Evolutionary conservation across 2,329 filamentous ascomycete genomes (phyloP), one percentile per base, ranked within the genome.

Genomic region (Colletotrichum graminicola): DNA sequence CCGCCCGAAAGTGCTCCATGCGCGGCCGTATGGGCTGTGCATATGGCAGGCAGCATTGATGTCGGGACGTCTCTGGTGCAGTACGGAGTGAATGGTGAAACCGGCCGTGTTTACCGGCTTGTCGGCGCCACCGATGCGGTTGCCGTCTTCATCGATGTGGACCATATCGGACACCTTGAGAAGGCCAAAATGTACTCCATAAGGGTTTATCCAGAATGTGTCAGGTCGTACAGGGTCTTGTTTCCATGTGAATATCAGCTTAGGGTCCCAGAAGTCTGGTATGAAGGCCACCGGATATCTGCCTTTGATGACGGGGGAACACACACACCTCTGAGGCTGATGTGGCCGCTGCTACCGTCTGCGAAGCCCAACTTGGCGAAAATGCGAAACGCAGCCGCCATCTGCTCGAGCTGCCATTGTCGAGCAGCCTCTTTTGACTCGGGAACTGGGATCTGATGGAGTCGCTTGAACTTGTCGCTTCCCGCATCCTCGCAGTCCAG

Each of bases 51-150:
- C 88, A 0, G 91, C 90, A 74, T 89, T 85, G 52, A 91, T 88
- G 76, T 92, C 86, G 2, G 88, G 88, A 41, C 91, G 81, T 1
- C 87, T 87, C 78, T 88, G 89, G 79, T 92, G 88, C 18, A 93
- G 82, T 5, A 90, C 90, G 12, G 84, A 85, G 78, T 93, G 91
- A 67, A 93, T 93, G 71, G 91, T 80, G 77, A 92, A 93, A 1
- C 91, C 91, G 0, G 91, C 91, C 2, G 88, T 87, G 77, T 93
- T 93, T 14, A 89, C 88, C 2, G 89, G 88, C 74, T 91, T 90
- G 0, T 76, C 77, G 26, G 66, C 70, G 12, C 90, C 90, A 23
- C 89, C 90, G 2, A 92, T 85, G 3, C 89, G 85, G 39, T 88
- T 86, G 5, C 91, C 91, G 1, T 80, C 74, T 61, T 82, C 79